Base-by-base conservation (phyloP, 108 stramenopile species). In the Tribonema minus region DNA sequence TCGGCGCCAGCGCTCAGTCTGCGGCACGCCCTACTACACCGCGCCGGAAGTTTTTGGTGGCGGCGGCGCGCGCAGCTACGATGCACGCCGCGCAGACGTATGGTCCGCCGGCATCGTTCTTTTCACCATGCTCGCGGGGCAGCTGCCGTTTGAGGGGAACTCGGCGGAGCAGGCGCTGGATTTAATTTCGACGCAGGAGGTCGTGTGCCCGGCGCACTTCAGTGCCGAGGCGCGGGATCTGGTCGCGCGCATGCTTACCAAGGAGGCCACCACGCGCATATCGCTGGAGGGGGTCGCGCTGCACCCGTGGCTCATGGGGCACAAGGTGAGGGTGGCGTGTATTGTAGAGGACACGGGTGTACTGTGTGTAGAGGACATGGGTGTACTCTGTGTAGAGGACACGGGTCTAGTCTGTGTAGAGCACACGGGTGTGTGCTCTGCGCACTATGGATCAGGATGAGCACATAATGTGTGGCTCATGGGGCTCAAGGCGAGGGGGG, bases 21-120 rank as follows among this genome's bases (percentile, higher is more conserved):
- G 92, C 20, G 88, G 88, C 30, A 88, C 88, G 2, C 88, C 88
- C 20, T 86, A 81, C 67, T 88, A 88, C 84, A 88, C 85, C 84
- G 35, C 70, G 3, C 88, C 88, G 33, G 85, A 78, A 59, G 67
- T 82, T 37, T 61, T 86, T 27, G 86, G 86, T 67, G 72, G 85
- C 26, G 23, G 64, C n/a, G 83, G 83, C 74, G 84, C 84, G 29
- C 68, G 71, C 39, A 70, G 80, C 25, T 54, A 54, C 20, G 46
- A 54, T 54, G 46, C 46, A 20, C 46, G 46, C 46, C 9, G 46
- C 9, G 46, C 46, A 54, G 88, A 88, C 70, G 80, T 88, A 9
- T 88, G 88, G 81, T 60, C n/a, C 33, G 15, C 72, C 6, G 79
- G 81, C 72, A 74, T 81, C 32, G 75, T 6, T 58, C 61, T 62